Conservation (phyloP, 1,284 basidiomycete species). For the Ustilago vetiveriae region DNA sequence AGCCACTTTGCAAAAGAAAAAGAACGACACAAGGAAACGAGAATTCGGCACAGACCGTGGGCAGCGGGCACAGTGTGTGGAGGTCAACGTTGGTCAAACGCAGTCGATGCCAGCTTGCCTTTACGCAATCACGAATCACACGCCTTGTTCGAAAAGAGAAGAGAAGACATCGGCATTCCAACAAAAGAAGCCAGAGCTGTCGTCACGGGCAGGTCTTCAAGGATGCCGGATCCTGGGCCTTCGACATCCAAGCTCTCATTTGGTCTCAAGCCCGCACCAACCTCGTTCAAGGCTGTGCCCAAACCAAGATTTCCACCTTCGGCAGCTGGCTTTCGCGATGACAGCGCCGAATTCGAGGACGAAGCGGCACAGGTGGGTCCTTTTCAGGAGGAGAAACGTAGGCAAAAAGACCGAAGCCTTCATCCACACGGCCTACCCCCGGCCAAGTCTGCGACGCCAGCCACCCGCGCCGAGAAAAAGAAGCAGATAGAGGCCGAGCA, state of each 20-base stretch:
- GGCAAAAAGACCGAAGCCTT: neutral
- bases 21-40: too few relatives aligned
- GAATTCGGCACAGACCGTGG: neutral
- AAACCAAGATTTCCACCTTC: constrained; percentile 12
- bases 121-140: neutral
- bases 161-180: too few relatives aligned
- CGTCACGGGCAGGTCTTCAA: too few relatives aligned
- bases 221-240: constrained; percentile 17
- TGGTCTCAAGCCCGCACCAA: constrained; percentile 34
- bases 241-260: constrained; percentile 45
- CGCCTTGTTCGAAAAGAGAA: neutral
- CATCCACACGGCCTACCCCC: constrained; percentile 15
- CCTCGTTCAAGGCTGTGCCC: neutral
- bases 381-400: neutral
- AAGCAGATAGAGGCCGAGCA: constrained; percentile 74
- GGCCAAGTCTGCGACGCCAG: constrained; percentile 38
- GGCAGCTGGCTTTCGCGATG: constrained; percentile 35
- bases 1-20: constrained; percentile 4
- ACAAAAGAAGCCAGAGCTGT: too few relatives aligned
- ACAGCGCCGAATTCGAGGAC: constrained; percentile 38
- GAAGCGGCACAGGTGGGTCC: neutral
- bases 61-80: constrained; percentile 8
- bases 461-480: constrained; percentile 44
- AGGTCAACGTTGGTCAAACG: constrained; percentile 1
- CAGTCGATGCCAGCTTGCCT: neutral